Base-by-base conservation (phyloP, 2,329 filamentous ascomycete genomes). In the Fusarium kyushuense region DNA sequence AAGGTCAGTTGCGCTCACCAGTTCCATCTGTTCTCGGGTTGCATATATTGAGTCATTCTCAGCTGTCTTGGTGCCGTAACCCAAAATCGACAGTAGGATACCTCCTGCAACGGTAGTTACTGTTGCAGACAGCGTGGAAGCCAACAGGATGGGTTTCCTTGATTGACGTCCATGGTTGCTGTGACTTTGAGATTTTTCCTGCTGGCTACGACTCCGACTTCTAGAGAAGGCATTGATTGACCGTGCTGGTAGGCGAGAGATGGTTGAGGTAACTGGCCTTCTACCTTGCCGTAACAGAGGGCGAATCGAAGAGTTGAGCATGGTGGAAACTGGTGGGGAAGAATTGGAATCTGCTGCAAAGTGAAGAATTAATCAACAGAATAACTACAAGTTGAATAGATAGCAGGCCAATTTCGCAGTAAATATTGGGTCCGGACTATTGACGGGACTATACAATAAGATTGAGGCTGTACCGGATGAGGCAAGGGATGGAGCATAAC, bases 81-180 rank as follows among this genome's bases (percentile, higher is more conserved):
- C 19, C 5, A 59, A 0, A 0, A 55, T n/a, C 7, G 21, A 25
- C 2, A 60, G 1, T 1, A 60, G n/a, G 12, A 57, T 13, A 7
- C n/a, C 48, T 4, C 54, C 57, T 2, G 36, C 57, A 2, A 60
- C 2, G 1, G 30, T 52, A 0, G 57, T 59, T 21, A 36, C 30
- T 1, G 57, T 52, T 30, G 43, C 57, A 3, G 57, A 60, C 2
- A 60, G 21, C 6, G 57, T 42, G 0, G 56, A 60, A 6, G 57
- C 57, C 1, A 59, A 29, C 0, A 52, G 3, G 5, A 47, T 8
- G 3, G 52, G 52, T 2, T 6, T 60, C 2, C 7, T 60, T 6
- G 29, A 17, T 5, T 14, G 12, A 43, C 36, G 17, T 8, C 11
- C 13, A 27, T 12, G 13, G 0, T 6, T 5, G 4, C 12, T 29